Percentiles rank a stretch among this genome's conserved stretches.
phyloP scores from a whole-genome alignment of 192 early-diverging fungal species.

The Rhizophagus prolifer region DNA sequence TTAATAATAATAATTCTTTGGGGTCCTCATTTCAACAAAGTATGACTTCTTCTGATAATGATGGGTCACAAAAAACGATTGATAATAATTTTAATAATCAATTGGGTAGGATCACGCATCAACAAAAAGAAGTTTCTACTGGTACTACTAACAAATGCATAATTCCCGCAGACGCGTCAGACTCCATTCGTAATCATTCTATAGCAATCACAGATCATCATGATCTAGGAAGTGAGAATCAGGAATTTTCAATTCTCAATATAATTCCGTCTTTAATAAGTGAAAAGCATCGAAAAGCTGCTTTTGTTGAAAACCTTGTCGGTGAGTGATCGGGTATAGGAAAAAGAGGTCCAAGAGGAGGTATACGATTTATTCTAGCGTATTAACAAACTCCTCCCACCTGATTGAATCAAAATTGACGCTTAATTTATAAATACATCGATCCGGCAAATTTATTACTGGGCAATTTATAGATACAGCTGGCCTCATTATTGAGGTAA shows the following conservation, averaged over 20 bases:
- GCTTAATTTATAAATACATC: background rate
- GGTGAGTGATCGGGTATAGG: slow-evolving; percentile 11
- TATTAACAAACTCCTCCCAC: background rate
- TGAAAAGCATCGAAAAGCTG: slow-evolving; percentile 26
- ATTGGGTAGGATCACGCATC: background rate
- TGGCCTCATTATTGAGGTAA: slow-evolving; percentile 57
- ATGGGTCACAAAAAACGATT: background rate
- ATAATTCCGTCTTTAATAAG: slow-evolving; percentile 26
- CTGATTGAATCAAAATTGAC: background rate
- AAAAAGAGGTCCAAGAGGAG: background rate
- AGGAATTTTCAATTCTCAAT: slow-evolving; percentile 19
- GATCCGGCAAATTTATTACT: background rate
- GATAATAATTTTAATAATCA: background rate
- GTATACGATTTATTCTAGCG: background rate
- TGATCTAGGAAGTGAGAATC: slow-evolving; percentile 5
- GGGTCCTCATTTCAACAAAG: background rate
- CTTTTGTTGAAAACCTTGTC: slow-evolving; percentile 25
- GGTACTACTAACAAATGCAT: slow-evolving; percentile 2
- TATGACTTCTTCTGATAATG: background rate
- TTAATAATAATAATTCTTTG: background rate
- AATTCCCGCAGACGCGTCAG: background rate
- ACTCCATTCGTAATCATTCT: background rate
- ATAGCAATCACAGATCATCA: slow-evolving; percentile 1
- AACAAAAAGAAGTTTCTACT: background rate
- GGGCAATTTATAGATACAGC: slow-evolving; percentile 47